phyloP scores from a whole-genome alignment of 495 filamentous ascomycete genomes.

The Penicillium bovifimosum region DNA sequence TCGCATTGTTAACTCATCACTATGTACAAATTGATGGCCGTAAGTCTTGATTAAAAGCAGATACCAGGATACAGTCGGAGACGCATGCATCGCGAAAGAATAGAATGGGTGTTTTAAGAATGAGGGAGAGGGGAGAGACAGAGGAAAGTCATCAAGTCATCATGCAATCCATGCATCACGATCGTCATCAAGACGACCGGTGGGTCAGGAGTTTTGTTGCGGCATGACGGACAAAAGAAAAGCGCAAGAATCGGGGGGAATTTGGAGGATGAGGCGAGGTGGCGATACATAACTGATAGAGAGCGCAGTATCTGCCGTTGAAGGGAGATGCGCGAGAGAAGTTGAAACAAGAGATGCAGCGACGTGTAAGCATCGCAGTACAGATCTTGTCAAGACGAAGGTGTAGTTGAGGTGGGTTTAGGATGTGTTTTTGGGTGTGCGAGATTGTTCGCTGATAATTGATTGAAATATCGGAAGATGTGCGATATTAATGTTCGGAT shows the following conservation, averaged over 20 bases:
- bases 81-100: constrained; percentile 9
- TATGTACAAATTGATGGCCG: constrained; percentile 9
- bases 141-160: constrained; percentile 5
- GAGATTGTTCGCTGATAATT: not conserved
- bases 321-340: not conserved
- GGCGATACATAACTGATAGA: not conserved
- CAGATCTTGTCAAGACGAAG: not conserved
- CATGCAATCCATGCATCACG: constrained; percentile 3
- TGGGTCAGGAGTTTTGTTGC: not conserved
- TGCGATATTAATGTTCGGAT: not conserved
- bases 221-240: not conserved
- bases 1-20: constrained; percentile 7
- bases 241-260: not conserved
- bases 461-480: not conserved
- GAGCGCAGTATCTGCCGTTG: not conserved
- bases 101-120: not conserved
- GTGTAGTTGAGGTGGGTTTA: not conserved
- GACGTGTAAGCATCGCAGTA: not conserved
- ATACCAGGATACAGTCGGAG: constrained; percentile 6
- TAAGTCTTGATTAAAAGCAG: constrained; percentile 10
- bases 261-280: not conserved
- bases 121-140: not conserved
- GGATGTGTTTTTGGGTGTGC: not conserved
- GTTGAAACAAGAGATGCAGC: not conserved
- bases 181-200: constrained; percentile 4